These are phyloP conservation scores for Boletales sp. DNA, from an alignment of 768 basidiomycete species.

Conservation along the genomic window DNA sequence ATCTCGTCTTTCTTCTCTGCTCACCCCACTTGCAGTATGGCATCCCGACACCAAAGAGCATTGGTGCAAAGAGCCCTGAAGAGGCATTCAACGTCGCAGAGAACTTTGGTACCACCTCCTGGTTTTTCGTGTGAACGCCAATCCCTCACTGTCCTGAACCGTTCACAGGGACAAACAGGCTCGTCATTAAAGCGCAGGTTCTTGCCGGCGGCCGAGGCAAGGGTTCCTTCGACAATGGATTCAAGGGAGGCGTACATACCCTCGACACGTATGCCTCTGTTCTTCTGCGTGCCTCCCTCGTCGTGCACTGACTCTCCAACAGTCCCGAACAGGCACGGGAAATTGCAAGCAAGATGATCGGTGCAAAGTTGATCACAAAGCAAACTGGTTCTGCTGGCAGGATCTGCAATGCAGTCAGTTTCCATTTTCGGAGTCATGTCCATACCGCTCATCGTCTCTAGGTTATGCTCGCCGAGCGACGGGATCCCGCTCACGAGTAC, in stretches of 20 bases:
- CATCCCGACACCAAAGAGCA: constrained; percentile 89
- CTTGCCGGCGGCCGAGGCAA: constrained; percentile 98
- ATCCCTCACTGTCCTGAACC: not conserved
- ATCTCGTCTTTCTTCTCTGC: not conserved
- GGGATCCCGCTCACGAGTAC: constrained; percentile 93
- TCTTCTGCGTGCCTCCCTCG: not conserved
- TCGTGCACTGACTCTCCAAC: constrained; percentile 8
- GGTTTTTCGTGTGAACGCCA: not conserved
- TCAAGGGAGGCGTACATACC: constrained; percentile 97
- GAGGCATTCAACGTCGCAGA: constrained; percentile 90
- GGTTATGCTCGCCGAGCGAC: constrained; percentile 98
- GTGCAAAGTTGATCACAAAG: constrained; percentile 93
- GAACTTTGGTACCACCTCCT: constrained; percentile 64
- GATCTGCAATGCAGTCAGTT: constrained; percentile 87
- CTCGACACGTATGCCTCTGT: constrained; percentile 62
- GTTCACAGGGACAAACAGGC: constrained; percentile 59
- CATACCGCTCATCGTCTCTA: constrained; percentile 30
- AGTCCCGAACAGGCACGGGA: constrained; percentile 89
- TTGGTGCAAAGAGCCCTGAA: constrained; percentile 80
- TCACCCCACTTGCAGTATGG: constrained; percentile 67
- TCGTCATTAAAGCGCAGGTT: constrained; percentile 98
- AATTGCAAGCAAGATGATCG: constrained; percentile 89
- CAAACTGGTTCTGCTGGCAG: constrained; percentile 93
- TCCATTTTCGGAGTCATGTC: not conserved
- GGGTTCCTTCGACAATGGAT: constrained; percentile 92